Evolutionary conservation across 768 basidiomycete genomes (phyloP), one percentile per base, ranked within the genome.

Genomic region (Mycena venus): DNA sequence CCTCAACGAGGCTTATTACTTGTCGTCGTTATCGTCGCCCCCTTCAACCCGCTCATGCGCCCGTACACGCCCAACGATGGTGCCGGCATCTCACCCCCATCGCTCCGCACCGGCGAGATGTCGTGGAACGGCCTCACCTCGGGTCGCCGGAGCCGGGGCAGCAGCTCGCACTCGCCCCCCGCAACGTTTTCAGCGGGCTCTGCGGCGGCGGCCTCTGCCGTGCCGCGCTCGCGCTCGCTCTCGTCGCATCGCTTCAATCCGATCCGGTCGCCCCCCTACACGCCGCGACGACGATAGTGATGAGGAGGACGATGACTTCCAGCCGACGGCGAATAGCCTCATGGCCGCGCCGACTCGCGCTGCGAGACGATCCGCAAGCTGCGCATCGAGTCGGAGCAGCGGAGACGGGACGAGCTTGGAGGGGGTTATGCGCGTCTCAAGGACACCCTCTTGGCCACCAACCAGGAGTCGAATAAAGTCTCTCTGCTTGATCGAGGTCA

Each of bases 381-480:
- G 86, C 94, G 95, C 85, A 96, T 96, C 86, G 95, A 96, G 88
- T 96, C 95, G 29, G 95, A 96, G 87, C 95, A 97, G 88, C 89
- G 95, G 77, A 90, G 96, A 77, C 91, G 96, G 47, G 96, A 97
- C 79, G 96, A 97, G 85, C 94, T 97, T 81, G 89, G 96, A 70
- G 96, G 97, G 70, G 96, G 95, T 73, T 98, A 97, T 85, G 91
- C 93, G 79, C 91, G 94, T 71, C 92, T 98, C 86, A 96, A 96
- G 90, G 94, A 96, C 79, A 93, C 92, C 68, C 92, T 98, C 78
- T 96, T 96, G 32, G 88, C 93, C 72, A 94, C 93, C 56, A 96
- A 96, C 87, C 95, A 97, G 89, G 95, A 96, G 88, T 92, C 95
- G 11, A 95, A 94, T 90, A 98, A 98, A 86, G 94, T 96, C 66